These are phyloP conservation scores for Erythrobasidium yunnanense DNA, from an alignment of 768 basidiomycete species.

Conservation along the genomic window DNA sequence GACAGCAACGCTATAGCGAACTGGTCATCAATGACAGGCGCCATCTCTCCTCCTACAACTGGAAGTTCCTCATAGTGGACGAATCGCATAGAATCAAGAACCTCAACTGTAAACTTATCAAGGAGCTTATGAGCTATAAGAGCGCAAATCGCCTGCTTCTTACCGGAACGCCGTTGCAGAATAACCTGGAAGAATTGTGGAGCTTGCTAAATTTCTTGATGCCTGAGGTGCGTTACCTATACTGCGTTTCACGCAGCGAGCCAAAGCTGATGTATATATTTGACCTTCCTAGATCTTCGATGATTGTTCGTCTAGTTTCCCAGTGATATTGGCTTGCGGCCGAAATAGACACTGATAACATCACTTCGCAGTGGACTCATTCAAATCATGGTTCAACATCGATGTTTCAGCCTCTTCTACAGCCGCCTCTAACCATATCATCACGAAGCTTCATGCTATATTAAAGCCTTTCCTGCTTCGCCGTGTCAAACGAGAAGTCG, in stretches of 20 bases:
- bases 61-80: constrained; percentile 88
- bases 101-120: constrained; percentile 75
- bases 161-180: constrained; percentile 48
- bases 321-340: constrained; percentile 12
- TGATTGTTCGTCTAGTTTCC: constrained; percentile 55
- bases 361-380: constrained; percentile 2
- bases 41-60: constrained; percentile 46
- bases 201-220: constrained; percentile 88
- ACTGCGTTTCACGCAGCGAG: constrained; percentile 48
- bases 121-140: constrained; percentile 74
- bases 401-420: neutral
- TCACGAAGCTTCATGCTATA: constrained; percentile 48
- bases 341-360: neutral
- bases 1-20: constrained; percentile 44
- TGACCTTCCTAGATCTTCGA: constrained; percentile 24
- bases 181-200: constrained; percentile 91
- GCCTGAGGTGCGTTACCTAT: constrained; percentile 71
- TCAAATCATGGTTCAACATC: constrained; percentile 24
- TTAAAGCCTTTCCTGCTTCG: constrained; percentile 90
- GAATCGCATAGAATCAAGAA: constrained; percentile 93
- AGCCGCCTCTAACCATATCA: constrained; percentile 26
- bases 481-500: constrained; percentile 83
- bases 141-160: constrained; percentile 82
- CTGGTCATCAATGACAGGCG: constrained; percentile 75
- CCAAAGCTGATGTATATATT: constrained; percentile 56